phyloP scores from a whole-genome alignment of 2,329 filamentous ascomycete species.

The Pseudogymnoascus sp. region DNA sequence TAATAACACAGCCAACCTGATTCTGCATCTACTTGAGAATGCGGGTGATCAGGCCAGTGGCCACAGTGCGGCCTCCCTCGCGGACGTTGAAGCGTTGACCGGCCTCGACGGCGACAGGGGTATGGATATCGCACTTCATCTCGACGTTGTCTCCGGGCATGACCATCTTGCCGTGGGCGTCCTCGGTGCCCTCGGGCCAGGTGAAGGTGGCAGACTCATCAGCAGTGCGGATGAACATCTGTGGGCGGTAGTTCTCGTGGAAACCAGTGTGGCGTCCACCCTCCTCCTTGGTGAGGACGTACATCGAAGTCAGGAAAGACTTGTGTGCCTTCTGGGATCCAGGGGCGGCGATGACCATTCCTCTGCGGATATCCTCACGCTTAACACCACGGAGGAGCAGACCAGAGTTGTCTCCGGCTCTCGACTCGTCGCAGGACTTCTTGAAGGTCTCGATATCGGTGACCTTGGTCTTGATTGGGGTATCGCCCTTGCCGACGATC shows the following conservation, averaged over 20 bases:
- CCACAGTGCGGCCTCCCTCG: slow-evolving; percentile 87
- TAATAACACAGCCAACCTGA: background rate
- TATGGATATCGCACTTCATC: slow-evolving; percentile 82
- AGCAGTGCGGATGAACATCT: slow-evolving; percentile 91
- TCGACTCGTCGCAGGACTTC: slow-evolving; percentile 96
- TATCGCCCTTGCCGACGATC: slow-evolving; percentile 76
- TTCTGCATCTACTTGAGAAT: slow-evolving; percentile 42
- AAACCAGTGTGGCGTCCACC: slow-evolving; percentile 96
- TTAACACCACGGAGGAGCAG: slow-evolving; percentile 92
- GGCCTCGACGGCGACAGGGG: slow-evolving; percentile 79
- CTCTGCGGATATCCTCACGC: slow-evolving; percentile 88
- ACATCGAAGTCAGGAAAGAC: slow-evolving; percentile 92
- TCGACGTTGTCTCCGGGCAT: slow-evolving; percentile 99
- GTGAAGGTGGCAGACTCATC: slow-evolving; percentile 70
- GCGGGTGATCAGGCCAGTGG: slow-evolving; percentile 74
- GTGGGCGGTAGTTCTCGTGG: slow-evolving; percentile 90
- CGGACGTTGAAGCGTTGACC: slow-evolving; percentile 98
- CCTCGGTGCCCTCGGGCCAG: slow-evolving; percentile 79
- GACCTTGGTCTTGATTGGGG: slow-evolving; percentile 94
- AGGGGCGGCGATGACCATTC: slow-evolving; percentile 87
- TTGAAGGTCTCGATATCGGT: slow-evolving; percentile 99
- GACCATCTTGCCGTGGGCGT: slow-evolving; percentile 68
- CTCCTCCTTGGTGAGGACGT: slow-evolving; percentile 95
- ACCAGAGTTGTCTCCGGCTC: slow-evolving; percentile 96
- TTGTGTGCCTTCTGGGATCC: slow-evolving; percentile 78